Percentiles rank a stretch among this genome's conserved stretches.
These are phyloP conservation scores for Kodamaea fungicola DNA, from an alignment of 1,139 yeast genomes.

Conservation along the genomic window DNA sequence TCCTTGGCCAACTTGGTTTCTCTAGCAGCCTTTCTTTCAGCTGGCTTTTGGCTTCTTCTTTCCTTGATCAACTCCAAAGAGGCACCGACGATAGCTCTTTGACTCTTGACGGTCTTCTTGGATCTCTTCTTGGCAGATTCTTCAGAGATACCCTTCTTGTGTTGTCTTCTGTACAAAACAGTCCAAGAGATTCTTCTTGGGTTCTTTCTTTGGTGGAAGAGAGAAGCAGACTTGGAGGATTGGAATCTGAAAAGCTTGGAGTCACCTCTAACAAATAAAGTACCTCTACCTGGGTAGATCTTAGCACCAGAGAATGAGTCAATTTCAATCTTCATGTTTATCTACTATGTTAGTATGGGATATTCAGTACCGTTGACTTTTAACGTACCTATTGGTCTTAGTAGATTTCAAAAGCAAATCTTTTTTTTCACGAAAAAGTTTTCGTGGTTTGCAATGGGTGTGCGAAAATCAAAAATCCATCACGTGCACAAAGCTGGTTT, in stretches of 20 bases:
- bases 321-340: slow-evolving; percentile 95
- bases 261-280: slow-evolving; percentile 99
- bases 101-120: slow-evolving; percentile 97
- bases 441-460: slow-evolving; percentile 3
- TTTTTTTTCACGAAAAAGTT: slow-evolving; percentile 8
- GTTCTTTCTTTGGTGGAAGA: slow-evolving; percentile 99
- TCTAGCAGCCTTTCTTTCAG: slow-evolving; percentile 97
- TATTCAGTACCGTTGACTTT: not conserved
- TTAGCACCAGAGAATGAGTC: slow-evolving; percentile 99
- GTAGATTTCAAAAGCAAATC: slow-evolving; percentile 4
- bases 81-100: slow-evolving; percentile 99
- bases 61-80: slow-evolving; percentile 97
- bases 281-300: slow-evolving; percentile 99
- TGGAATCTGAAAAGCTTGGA: slow-evolving; percentile 99
- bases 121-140: slow-evolving; percentile 96
- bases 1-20: slow-evolving; percentile 86
- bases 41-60: slow-evolving; percentile 95
- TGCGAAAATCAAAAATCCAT: not conserved
- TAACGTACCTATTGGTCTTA: slow-evolving; percentile 9
- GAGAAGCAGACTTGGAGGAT: slow-evolving; percentile 95
- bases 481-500: not conserved
- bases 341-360: slow-evolving; percentile 23
- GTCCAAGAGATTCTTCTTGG: slow-evolving; percentile 99
- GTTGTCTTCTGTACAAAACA: slow-evolving; percentile 98
- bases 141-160: slow-evolving; percentile 99